Conservation (phyloP, 768 basidiomycete species). For the Tylopilus vinaceipallidus region DNA sequence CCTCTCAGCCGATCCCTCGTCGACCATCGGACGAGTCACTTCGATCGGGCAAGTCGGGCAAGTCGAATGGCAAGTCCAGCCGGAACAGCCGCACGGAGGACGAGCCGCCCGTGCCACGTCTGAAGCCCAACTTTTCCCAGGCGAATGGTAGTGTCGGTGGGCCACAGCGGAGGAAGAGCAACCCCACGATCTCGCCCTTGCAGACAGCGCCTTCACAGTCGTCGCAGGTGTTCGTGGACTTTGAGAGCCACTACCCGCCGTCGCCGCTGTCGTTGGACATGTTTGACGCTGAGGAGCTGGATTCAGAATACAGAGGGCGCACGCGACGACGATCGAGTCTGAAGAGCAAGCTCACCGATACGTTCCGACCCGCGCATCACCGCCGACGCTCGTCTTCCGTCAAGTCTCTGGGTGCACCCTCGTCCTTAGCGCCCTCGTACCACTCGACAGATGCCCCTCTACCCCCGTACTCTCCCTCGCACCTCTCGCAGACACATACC, state of each 20-base stretch:
- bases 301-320: slow-evolving; percentile 27
- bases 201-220: slow-evolving; percentile 22
- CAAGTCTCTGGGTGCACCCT: slow-evolving; percentile 33
- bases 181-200: slow-evolving; percentile 37
- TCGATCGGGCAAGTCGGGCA: slow-evolving; percentile 38
- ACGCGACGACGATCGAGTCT: slow-evolving; percentile 30
- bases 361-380: slow-evolving; percentile 32
- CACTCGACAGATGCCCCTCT: slow-evolving; percentile 22
- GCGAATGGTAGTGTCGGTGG: slow-evolving; percentile 15
- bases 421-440: slow-evolving; percentile 23
- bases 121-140: slow-evolving; percentile 27
- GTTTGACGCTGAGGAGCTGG: slow-evolving; percentile 26
- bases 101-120: slow-evolving; percentile 31
- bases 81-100: slow-evolving; percentile 27
- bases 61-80: slow-evolving; percentile 32
- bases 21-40: slow-evolving; percentile 40
- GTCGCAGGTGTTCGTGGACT: slow-evolving; percentile 28
- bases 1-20: slow-evolving; percentile 23
- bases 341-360: slow-evolving; percentile 33
- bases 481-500: slow-evolving; percentile 11
- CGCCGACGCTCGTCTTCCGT: slow-evolving; percentile 34
- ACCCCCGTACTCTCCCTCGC: slow-evolving; percentile 23
- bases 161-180: slow-evolving; percentile 48
- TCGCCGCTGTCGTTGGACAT: slow-evolving; percentile 25
- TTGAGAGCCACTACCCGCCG: slow-evolving; percentile 26